Conservation (phyloP, 805 yeast genomes). For the Candida caryicola region DNA sequence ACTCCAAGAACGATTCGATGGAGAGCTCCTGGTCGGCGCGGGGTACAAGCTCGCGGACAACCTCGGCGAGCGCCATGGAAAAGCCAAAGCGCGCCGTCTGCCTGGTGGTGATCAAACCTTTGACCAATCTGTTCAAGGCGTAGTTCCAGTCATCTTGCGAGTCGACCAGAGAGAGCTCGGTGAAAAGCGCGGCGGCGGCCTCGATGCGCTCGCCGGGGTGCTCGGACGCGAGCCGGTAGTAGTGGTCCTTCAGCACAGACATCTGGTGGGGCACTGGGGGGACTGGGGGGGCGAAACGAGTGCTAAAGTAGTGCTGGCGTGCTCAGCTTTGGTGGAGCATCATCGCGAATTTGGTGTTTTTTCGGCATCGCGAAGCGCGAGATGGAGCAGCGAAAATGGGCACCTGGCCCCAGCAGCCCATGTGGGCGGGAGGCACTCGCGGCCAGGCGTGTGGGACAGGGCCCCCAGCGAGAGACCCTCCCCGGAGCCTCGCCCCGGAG, state of each 20-base stretch:
- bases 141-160: conserved; percentile 69
- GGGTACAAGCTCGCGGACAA: conserved; percentile 36
- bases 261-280: conserved; percentile 16
- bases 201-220: conserved; percentile 65
- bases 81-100: conserved; percentile 86
- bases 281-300: background rate
- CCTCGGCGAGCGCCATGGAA: conserved; percentile 81
- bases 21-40: conserved; percentile 27
- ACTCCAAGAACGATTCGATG: conserved; percentile 35
- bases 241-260: conserved; percentile 69
- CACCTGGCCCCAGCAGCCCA: too few species aligned
- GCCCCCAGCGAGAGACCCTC: too few species aligned
- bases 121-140: conserved; percentile 72
- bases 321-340: background rate
- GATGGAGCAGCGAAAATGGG: too few species aligned
- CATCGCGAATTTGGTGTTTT: conserved; percentile 7
- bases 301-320: background rate
- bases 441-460: too few species aligned
- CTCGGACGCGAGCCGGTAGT: conserved; percentile 75
- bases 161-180: conserved; percentile 49
- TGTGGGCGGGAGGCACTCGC: too few species aligned
- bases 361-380: conserved; percentile 1
- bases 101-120: conserved; percentile 78
- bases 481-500: too few species aligned
- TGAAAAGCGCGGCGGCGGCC: conserved; percentile 65